Percentiles rank a stretch among this genome's conserved stretches.
Conservation (phyloP, 768 basidiomycete species). For the Agrocybe praecox region DNA sequence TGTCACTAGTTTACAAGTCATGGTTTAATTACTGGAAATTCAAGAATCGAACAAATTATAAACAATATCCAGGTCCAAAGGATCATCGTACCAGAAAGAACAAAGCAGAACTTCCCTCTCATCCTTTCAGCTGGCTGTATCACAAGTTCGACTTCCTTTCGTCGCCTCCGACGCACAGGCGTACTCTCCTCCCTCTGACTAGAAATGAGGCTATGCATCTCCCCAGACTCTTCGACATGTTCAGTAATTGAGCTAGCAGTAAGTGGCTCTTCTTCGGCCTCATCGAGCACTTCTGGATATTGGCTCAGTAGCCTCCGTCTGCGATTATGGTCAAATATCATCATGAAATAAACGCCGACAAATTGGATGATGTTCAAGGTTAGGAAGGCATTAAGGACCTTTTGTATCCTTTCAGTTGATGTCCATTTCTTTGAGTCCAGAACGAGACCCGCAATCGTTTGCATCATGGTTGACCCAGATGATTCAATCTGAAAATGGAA, state of each 20-base stretch:
- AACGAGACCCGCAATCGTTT: constrained; percentile 7
- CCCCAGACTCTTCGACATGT: background rate
- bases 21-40: background rate
- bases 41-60: background rate
- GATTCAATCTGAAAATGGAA: constrained; percentile 7
- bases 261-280: constrained; percentile 3
- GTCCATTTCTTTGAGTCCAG: constrained; percentile 7
- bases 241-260: background rate
- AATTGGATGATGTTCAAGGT: constrained; percentile 11
- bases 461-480: constrained; percentile 11
- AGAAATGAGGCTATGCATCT: background rate
- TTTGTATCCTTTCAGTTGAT: constrained; percentile 4
- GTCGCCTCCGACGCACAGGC: background rate
- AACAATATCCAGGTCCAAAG: background rate
- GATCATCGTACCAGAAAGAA: background rate
- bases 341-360: constrained; percentile 5
- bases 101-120: background rate
- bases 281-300: background rate
- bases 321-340: constrained; percentile 9
- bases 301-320: background rate
- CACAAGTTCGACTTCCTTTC: background rate
- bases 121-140: background rate
- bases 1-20: too few species aligned
- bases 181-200: background rate
- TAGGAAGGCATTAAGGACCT: constrained; percentile 11